Evolutionary conservation across 176 grass and related monocot genomes (phyloP).

Genomic region (Pontederia paniculata): DNA sequence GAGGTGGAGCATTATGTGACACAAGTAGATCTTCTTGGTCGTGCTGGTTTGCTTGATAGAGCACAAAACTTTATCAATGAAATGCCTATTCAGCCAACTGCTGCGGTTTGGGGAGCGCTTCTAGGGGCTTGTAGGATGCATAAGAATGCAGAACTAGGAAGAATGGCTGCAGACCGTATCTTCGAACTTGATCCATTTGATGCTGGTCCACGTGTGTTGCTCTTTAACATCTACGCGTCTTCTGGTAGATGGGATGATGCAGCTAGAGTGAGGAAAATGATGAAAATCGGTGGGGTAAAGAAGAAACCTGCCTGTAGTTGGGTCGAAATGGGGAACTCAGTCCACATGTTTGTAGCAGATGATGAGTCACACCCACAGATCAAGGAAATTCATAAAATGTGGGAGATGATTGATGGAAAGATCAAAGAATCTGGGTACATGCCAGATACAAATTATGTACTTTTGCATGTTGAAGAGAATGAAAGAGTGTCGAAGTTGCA

Average conservation of each 20-base stretch:
- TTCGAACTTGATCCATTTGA: conserved; percentile 61
- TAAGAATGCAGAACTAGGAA: conserved; percentile 47
- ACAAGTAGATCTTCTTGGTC: conserved; percentile 46
- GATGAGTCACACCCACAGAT: conserved; percentile 41
- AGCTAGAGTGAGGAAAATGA: conserved; percentile 54
- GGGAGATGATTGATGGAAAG: conserved; percentile 40
- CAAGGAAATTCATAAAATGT: conserved; percentile 51
- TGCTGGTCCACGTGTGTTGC: conserved; percentile 43
- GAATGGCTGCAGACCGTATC: conserved; percentile 38
- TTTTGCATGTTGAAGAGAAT: conserved; percentile 36
- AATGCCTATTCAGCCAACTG: conserved; percentile 52
- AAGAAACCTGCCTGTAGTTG: conserved; percentile 78
- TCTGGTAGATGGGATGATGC: conserved; percentile 50
- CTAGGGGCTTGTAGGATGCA: conserved; percentile 69
- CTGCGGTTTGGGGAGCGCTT: conserved; percentile 67
- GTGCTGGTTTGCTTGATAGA: conserved; percentile 46
- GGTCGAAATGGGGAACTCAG: conserved; percentile 52
- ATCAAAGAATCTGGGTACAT: conserved; percentile 56
- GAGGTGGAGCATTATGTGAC: conserved; percentile 53
- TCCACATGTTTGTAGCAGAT: conserved; percentile 67
- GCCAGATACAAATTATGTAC: conserved; percentile 45
- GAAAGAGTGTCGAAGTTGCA: conserved; percentile 48
- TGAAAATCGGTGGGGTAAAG: conserved; percentile 52
- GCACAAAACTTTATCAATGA: conserved; percentile 42
- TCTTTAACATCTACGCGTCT: conserved; percentile 70